Evolutionary conservation across 345 rosid genomes (phyloP).

Genomic region (Euclidium syriacum): DNA sequence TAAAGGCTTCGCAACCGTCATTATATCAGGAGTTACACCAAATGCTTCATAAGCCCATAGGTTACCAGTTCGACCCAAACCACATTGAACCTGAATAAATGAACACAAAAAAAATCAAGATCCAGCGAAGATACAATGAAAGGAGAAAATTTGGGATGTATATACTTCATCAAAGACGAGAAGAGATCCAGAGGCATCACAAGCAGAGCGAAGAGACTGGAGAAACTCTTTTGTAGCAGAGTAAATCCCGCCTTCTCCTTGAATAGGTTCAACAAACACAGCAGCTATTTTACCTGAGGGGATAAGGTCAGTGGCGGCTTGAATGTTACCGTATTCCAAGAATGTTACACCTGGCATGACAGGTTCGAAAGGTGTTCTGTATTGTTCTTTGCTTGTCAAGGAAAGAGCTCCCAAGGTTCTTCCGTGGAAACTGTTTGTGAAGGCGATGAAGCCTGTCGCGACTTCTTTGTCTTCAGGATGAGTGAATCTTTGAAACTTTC

Average conservation of each 20-base stretch:
- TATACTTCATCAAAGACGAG: constrained; percentile 92
- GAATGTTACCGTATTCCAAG: constrained; percentile 68
- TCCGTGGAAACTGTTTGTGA: constrained; percentile 83
- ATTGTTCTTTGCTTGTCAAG: constrained; percentile 85
- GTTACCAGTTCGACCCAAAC: constrained; percentile 71
- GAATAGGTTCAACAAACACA: constrained; percentile 89
- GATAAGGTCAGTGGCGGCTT: constrained; percentile 54
- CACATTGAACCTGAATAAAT: constrained; percentile 62
- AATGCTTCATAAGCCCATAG: constrained; percentile 82
- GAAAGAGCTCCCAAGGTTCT: constrained; percentile 94
- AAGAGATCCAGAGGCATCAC: constrained; percentile 76
- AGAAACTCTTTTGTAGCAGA: constrained; percentile 76
- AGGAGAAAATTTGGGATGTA: background rate
- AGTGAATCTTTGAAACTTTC: constrained; percentile 71
- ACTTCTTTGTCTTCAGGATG: constrained; percentile 50
- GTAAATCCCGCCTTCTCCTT: constrained; percentile 94
- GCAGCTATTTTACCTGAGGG: constrained; percentile 65
- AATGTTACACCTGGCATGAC: constrained; percentile 98
- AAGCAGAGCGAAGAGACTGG: constrained; percentile 62
- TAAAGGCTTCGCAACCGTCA: constrained; percentile 96
- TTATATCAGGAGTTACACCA: constrained; percentile 66
- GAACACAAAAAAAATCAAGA: no score
- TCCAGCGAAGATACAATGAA: background rate
- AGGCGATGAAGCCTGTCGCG: constrained; percentile 65
- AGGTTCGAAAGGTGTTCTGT: constrained; percentile 85